Base-by-base conservation (phyloP, 495 filamentous ascomycete genomes). In the Trichodelitschia bisporula region DNA sequence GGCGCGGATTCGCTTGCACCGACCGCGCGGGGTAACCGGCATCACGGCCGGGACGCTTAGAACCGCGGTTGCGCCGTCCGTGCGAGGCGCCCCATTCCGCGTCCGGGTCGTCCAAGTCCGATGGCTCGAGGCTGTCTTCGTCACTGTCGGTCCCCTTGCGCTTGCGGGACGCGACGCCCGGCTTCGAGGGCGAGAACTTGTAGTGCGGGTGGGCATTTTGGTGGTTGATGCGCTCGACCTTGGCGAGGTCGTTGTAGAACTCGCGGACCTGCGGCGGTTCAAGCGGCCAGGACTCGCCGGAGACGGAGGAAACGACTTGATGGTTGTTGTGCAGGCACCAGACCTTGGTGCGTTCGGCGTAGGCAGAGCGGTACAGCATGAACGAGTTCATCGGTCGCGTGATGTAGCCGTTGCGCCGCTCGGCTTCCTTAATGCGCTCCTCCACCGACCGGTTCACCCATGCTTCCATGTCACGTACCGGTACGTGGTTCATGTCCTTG, bases 371-470 rank as follows among this genome's bases (percentile, higher is more conserved):
- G 48, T 97, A 97, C 16, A 97, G 61, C 77, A 97, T 95, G 59
- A 95, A 97, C 1, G 80, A 83, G 45, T 97, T 97, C 76, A 93
- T 95, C 1, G 86, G 86, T 19, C 86, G 59, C 37, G 83, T 77
- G 33, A 97, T 61, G 41, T 80, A 78, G 2, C 77, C 77, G 18
- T 77, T 71, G 36, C 69, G 61, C 38, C 59, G 53, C 33, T 62
- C 62, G 11, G 77, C 68, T 40, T 89, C 74, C 39, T 58, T 48
- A 20, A 53, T 57, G 30, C 86, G 66, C 4, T 54, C 60, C 26
- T 77, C 68, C 2, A 56, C 50, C 5, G 73, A 55, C 28, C 86
- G 61, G 41, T 73, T 67, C 15, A 91, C 84, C 57, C 72, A 90
- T 14, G 51, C 57, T 33, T 78, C 69, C 60, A 93, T 93, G 47